Percentiles rank a stretch among this genome's conserved stretches.
Conservation (phyloP, 1,284 basidiomycete genomes). For the Mycena sp. region DNA sequence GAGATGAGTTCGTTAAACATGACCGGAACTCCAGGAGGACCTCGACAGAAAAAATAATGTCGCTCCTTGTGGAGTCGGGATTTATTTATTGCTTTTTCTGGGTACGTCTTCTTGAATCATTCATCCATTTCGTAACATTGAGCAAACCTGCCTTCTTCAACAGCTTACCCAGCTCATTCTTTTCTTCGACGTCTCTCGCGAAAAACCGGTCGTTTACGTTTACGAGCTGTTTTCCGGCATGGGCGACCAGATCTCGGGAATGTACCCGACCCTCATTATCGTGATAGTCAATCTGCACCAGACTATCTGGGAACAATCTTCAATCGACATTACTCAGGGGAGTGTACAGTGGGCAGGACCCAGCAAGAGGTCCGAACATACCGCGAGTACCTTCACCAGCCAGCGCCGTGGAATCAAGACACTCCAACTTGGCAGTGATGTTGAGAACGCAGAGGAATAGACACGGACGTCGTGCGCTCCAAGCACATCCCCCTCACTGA, state of each 20-base stretch:
- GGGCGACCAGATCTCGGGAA: conserved; percentile 9
- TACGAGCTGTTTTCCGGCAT: background rate
- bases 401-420: no score
- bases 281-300: conserved; percentile 8
- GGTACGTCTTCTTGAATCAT: background rate
- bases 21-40: background rate
- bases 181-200: background rate
- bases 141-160: background rate
- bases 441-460: no score
- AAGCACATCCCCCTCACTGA: no score
- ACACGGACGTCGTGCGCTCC: no score
- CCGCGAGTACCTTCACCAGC: no score
- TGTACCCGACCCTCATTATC: conserved; percentile 18
- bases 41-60: background rate
- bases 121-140: background rate
- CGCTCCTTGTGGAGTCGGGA: conserved; percentile 13
- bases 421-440: no score
- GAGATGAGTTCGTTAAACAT: no score
- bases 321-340: no score
- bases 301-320: background rate
- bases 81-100: conserved; percentile 12
- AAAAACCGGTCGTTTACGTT: background rate
- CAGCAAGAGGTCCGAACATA: no score
- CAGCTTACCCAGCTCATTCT: conserved; percentile 11
- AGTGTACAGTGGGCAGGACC: no score